Percentiles rank a stretch among this genome's conserved stretches.
Conservation (phyloP, 495 filamentous ascomycete species). For the Emericellopsis terricola region DNA sequence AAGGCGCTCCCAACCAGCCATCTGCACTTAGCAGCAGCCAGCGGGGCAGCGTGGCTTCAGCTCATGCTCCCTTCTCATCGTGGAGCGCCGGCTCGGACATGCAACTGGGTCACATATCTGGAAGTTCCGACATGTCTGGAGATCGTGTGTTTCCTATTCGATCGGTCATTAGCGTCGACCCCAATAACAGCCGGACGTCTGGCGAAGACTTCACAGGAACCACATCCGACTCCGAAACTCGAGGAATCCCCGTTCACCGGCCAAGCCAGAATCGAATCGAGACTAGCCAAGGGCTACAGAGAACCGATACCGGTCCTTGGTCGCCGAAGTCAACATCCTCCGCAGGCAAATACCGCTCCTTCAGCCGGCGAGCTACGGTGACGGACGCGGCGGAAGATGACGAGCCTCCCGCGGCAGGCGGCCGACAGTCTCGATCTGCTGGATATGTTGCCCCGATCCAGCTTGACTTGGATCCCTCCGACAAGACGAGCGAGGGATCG, state of each 20-base stretch:
- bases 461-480: conserved; percentile 9
- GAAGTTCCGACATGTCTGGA: neutral
- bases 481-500: no score
- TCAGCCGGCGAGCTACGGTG: no score
- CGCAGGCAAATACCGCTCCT: no score
- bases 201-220: conserved; percentile 11
- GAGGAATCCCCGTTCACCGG: neutral
- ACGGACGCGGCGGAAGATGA: no score
- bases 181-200: conserved; percentile 21
- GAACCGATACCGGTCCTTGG: neutral
- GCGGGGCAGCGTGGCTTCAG: neutral
- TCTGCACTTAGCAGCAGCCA: neutral
- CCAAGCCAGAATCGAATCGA: neutral
- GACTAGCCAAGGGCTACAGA: neutral
- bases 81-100: conserved; percentile 8
- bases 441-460: conserved; percentile 6
- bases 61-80: neutral
- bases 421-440: conserved; percentile 12
- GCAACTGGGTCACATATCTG: neutral
- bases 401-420: no score
- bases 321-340: neutral
- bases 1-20: no score
- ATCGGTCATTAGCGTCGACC: conserved; percentile 59
- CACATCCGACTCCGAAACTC: conserved; percentile 3
- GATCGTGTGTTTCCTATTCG: conserved; percentile 76